Conservation (phyloP, 192 early-diverging fungal species). For the Coemansia reversa region DNA sequence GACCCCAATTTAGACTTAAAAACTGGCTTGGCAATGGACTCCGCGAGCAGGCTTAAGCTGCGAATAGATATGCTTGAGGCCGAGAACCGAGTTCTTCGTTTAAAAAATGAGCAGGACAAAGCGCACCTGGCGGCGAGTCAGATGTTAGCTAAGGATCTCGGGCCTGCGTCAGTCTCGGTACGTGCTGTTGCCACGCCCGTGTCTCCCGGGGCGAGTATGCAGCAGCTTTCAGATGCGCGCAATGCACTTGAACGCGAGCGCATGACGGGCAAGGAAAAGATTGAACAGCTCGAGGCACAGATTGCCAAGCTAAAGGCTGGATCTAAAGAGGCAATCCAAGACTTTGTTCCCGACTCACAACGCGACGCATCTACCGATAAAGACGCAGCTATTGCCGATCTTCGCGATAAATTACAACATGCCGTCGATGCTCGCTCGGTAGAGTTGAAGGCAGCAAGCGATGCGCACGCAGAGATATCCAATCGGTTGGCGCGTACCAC, state of each 20-base stretch:
- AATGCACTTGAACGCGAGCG: conserved; percentile 43
- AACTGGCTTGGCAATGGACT: conserved; percentile 10
- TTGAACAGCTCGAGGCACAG: conserved; percentile 26
- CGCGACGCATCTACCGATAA: not conserved
- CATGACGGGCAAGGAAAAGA: conserved; percentile 17
- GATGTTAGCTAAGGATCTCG: conserved; percentile 55
- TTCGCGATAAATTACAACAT: conserved; percentile 10
- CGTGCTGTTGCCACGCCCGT: conserved; percentile 1
- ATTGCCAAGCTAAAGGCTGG: conserved; percentile 20
- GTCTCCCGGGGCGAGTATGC: not conserved
- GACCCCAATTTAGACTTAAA: not conserved
- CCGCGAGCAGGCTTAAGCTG: conserved; percentile 58
- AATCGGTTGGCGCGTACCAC: conserved; percentile 10
- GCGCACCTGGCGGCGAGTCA: conserved; percentile 57
- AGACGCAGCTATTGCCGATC: conserved; percentile 11
- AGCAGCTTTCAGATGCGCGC: conserved; percentile 29
- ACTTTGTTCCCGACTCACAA: not conserved
- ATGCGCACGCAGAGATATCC: conserved; percentile 1
- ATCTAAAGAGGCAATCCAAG: not conserved
- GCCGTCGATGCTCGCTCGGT: not conserved
- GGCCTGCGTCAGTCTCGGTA: conserved; percentile 17
- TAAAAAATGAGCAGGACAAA: conserved; percentile 65
- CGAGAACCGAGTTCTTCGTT: conserved; percentile 67
- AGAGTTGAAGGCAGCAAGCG: conserved; percentile 13
- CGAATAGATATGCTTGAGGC: conserved; percentile 69